Evolutionary conservation across 129 eudicot species (phyloP), one percentile per base, ranked within the genome.

Genomic region (Cynara cardunculus): DNA sequence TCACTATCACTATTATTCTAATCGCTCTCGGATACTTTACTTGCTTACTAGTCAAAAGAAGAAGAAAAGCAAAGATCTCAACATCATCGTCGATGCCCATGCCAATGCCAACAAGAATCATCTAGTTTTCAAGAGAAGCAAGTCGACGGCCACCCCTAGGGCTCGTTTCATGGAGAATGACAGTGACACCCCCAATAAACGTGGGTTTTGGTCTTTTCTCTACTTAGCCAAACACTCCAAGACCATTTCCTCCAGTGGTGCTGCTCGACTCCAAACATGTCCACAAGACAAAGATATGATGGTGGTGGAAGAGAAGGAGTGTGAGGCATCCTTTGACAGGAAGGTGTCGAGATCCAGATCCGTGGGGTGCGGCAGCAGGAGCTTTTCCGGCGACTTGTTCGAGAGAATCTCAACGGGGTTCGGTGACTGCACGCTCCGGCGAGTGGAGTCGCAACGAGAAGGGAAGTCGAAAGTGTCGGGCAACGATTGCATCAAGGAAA

Each of bases 341-440:
- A 94, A 89, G 31, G 98, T 94, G 10, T 91, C 97, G 34, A 85
- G 98, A 85, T 94, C 98, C 73, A 91, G 96, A 92, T 94, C 98
- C 71, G 97, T 92, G 41, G 97, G 98, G 22, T 91, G 98, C 84
- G 97, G 98, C 6, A 94, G 97, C 81, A 85, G 98, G 84, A 92
- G 98, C 86, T 94, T 94, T 21, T 94, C 98, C 53, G 97, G 98
- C 16, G 97, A 94, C 81, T 88, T 94, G 74, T 94, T 94, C 74
- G 98, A 90, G 76, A 86, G 94, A 72, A 94, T 94, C 24, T 94
- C 98, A 12, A 91, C 97, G 3, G 98, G 98, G 59, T 86, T 94
- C 67, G 98, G 97, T 0, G 98, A 94, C 84, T 94, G 98, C 65
- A 85, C 98, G 7, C 86, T 94, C 46, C 85, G 98, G 73, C 91